Evolutionary conservation across 2,329 filamentous ascomycete genomes (phyloP), one percentile per base, ranked within the genome.

Genomic region (Parafenestella ontariensis): DNA sequence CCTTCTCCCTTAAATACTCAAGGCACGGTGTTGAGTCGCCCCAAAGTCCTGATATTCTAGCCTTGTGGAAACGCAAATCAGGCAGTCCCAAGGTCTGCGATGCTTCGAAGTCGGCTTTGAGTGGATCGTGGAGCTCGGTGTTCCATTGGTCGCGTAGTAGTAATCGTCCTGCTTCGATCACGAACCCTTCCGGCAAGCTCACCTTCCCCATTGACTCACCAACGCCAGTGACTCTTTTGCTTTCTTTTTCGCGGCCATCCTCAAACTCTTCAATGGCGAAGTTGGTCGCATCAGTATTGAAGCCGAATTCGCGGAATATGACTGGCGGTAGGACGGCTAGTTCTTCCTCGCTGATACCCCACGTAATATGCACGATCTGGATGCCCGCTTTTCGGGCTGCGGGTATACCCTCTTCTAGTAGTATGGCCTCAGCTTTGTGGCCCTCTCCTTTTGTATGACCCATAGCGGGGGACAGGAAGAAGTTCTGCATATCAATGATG

Each of bases 401-500:
- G 28, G 28, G 28, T 1, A 31, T 31, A 11, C 9, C 28, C 3
- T 10, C 7, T 8, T 3, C 15, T 4, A 31, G 28, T 8, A 31
- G 28, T 4, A 13, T 11, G 9, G 28, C 28, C 15, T 31, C 34
- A 18, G 34, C 34, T 18, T 3, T 20, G 34, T 21, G 20, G 34
- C 34, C 17, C 9, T 37, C 34, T 18, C 34, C 17, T 18, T 37
- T 21, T 3, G n/a, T 3, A 8, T 37, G 61, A 70, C 78, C 66
- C 68, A 83, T 46, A 46, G 69, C 42, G 62, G 73, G 70, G 70
- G 77, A 72, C 23, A 85, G 73, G 66, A 83, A 82, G 76, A 78
- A 81, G 63, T 83, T 83, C 72, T 83, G 80, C 77, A 82, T 80
- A 70, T 84, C 82, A 42, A 84, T 76, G 33, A 84, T 76, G 11